Base-by-base conservation (phyloP, 2,329 filamentous ascomycete genomes). In the Epichloe coenophiala region DNA sequence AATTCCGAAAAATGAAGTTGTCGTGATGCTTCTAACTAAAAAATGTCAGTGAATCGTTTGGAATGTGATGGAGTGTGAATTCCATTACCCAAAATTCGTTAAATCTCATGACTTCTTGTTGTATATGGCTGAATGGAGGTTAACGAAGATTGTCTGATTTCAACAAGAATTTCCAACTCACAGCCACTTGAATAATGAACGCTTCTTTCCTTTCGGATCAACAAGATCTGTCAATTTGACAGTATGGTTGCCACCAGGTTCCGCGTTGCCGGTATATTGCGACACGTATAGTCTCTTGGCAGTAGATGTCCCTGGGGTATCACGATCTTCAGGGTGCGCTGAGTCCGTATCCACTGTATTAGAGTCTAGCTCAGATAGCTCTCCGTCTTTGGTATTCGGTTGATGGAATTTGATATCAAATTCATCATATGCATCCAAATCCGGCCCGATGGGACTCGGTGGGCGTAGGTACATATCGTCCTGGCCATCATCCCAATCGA, bases 131-230 rank as follows among this genome's bases (percentile, higher is more conserved):
- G 12, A 3, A 9, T 4, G 1, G 27, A 12, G 3, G 11, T 63
- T 36, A 65, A 57, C 11, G 33, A 39, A 31, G 19, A 19, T 11
- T 23, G n/a, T n/a, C 15, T 19, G 17, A 8, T 8, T 6, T 21
- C n/a, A 31, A 35, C 12, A 8, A 19, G 4, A 9, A 3, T 12
- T 8, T 5, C 1, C 4, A 33, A 60, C 60, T 51, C 47, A 68
- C 63, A 72, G 63, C 69, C 70, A 73, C 55, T 64, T 64, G 44
- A 71, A 73, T 0, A 72, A 54, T 8, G 68, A 61, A 12, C 65
- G 60, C 3, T 58, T 59, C 33, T 59, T 60, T 5, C 56, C 60
- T 44, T 58, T 61, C 3, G 60, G 50, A 19, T 68, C 65, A 27
- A 69, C 62, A 0, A 70, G 55, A 11, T 65, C 56, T 2, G 64